Evolutionary conservation across 345 rosid species (phyloP), one percentile per base, ranked within the genome.

Genomic region (Durio zibethinus): DNA sequence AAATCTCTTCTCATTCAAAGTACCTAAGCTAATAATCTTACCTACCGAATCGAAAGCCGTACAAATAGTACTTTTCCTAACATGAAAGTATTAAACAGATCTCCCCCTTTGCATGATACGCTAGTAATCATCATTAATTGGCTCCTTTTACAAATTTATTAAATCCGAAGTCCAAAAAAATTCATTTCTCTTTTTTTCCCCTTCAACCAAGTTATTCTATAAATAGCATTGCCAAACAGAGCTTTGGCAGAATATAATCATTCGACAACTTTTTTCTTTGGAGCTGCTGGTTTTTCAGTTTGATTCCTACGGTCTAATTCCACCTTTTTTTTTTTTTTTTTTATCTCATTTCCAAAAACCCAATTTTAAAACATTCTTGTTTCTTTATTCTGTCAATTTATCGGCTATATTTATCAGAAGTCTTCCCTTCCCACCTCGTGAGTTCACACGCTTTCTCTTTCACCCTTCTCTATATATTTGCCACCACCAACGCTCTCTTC

Each of bases 381-480:
- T 36, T 45, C 48, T 10, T 10, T 47, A 47, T 33, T 33, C 1
- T 4, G 12, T 2, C 7, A 0, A 47, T 47, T 47, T 12, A 47
- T 47, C 52, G 2, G 52, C 52, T 14, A 47, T 12, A 12, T 47
- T 47, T 47, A 47, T 14, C 36, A 12, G 10, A 40, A 54, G 50
- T 54, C 76, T 54, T 40, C 35, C 47, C 48, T 31, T 47, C 59
- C 72, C 23, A 43, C 57, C 33, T 33, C 52, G 25, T n/a, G 10
- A 20, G 76, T 60, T 61, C 80, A 71, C 80, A 78, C 68, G 50
- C 63, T 29, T 43, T 38, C 11, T 52, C 29, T 69, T 15, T 16
- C 60, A 0, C 3, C 53, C 36, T 29, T 53, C 73, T 38, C 53
- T 76, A 52, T 75, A 75, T 62, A 64, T 64, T 10, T 20, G 29